Evolutionary conservation across 2,329 filamentous ascomycete genomes (phyloP), one percentile per base, ranked within the genome.

Genomic region (Didymella lethalis): DNA sequence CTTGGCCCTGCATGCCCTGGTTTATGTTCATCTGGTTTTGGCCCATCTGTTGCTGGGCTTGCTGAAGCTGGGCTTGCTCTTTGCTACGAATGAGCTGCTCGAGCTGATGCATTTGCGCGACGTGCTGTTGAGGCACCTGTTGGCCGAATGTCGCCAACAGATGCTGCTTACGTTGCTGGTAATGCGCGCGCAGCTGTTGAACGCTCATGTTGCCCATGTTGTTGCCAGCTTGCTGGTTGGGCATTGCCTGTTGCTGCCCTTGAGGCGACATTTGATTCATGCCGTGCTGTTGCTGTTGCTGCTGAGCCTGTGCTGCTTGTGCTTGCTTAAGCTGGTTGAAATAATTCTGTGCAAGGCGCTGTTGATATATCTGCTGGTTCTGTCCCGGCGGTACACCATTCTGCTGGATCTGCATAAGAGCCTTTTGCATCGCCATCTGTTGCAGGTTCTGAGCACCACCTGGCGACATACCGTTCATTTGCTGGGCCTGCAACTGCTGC

Each of bases 201-300:
- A 72, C 32, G 52, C 50, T 69, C 69, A 75, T 66, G 54, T 72
- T 73, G 60, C 60, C 64, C 54, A 69, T 49, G 49, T 66, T 66
- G 10, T 58, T 58, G 44, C 68, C 62, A 56, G 56, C 57, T 51
- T 63, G 65, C 44, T 64, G 64, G 49, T 67, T 66, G 16, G 63
- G 66, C 62, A 72, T 68, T 49, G 59, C 64, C 18, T 57, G 61
- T 31, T 70, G 66, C 18, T 68, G 63, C 7, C 59, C 64, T 34
- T 71, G 67, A 20, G 71, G 65, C 1, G 69, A 70, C 65, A 70
- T 70, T 50, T 76, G 74, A 28, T 76, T 67, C 31, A 71, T 72
- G 29, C 68, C 72, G 36, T 66, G 64, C 41, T 60, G 58, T 16
- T 63, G 50, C 43, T 47, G 64, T 34, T 72, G 71, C 45, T 76